Percentiles rank a stretch among this genome's conserved stretches.
Conservation (phyloP, 306 rosid species). For the Leucaena leucocephala region DNA sequence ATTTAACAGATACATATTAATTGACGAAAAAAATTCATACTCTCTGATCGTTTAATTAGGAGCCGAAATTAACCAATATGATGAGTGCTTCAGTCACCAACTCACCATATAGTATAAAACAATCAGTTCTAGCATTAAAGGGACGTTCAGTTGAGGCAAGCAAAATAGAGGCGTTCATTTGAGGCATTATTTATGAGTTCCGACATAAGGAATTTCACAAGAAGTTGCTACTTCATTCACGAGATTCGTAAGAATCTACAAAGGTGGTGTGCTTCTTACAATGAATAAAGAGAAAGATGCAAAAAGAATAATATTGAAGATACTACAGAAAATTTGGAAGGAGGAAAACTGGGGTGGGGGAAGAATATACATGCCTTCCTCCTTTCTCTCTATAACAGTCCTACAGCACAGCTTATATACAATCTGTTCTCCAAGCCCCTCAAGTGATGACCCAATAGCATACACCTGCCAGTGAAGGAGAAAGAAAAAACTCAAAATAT, state of each 20-base stretch:
- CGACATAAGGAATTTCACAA: neutral
- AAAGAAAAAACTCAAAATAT: slow-evolving; percentile 18
- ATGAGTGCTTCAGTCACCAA: neutral
- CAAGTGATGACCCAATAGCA: slow-evolving; percentile 95
- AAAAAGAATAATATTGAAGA: slow-evolving; percentile 22
- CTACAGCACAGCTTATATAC: slow-evolving; percentile 89
- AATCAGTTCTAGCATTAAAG: neutral
- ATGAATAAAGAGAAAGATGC: slow-evolving; percentile 31
- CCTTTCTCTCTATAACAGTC: slow-evolving; percentile 64
- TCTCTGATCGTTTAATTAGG: neutral
- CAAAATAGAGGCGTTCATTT: neutral
- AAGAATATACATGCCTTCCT: slow-evolving; percentile 63
- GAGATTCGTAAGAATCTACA: neutral
- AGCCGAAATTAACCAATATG: neutral
- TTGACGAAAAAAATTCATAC: neutral
- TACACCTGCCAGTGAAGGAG: slow-evolving; percentile 69
- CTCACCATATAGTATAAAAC: neutral
- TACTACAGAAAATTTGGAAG: slow-evolving; percentile 12
- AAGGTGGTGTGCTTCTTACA: slow-evolving; percentile 28
- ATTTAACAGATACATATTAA: neutral
- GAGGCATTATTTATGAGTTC: too few relatives aligned
- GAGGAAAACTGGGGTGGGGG: slow-evolving; percentile 2
- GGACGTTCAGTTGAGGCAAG: neutral
- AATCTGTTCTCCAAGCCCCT: slow-evolving; percentile 97
- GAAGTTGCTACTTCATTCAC: neutral